Conservation (phyloP, 208 protist species). For the Trypanosoma melophagium region DNA sequence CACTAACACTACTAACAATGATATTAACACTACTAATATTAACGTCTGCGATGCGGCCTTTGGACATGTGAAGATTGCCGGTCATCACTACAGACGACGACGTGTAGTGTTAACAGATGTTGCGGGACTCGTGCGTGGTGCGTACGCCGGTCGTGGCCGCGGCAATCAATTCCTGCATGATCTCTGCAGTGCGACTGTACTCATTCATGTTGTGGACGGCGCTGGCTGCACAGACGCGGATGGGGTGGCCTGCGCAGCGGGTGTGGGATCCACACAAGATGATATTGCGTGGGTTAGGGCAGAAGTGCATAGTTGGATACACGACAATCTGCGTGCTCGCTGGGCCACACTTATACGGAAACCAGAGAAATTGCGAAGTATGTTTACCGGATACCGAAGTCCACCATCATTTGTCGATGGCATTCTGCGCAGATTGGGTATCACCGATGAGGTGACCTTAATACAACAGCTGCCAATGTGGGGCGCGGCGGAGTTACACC, state of each 20-base stretch:
- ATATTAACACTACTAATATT: too few species aligned
- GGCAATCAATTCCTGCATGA: conserved; percentile 96
- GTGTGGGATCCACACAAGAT: conserved; percentile 64
- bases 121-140: conserved; percentile 92
- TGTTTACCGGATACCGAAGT: conserved; percentile 93
- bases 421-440: conserved; percentile 58
- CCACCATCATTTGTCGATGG: conserved; percentile 66
- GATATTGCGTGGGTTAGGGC: conserved; percentile 92
- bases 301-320: conserved; percentile 94
- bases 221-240: conserved; percentile 85
- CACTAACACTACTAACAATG: neutral
- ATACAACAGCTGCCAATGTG: conserved; percentile 39
- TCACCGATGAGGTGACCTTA: conserved; percentile 46
- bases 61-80: conserved; percentile 48
- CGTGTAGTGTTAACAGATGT: conserved; percentile 91
- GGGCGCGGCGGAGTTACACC: conserved; percentile 79
- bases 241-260: conserved; percentile 68
- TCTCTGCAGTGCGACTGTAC: conserved; percentile 90
- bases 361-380: conserved; percentile 72
- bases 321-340: conserved; percentile 88
- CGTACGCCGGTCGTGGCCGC: conserved; percentile 90
- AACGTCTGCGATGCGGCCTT: conserved; percentile 43
- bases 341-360: conserved; percentile 66
- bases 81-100: conserved; percentile 60
- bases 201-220: conserved; percentile 94